Conservation (phyloP, 148 eudicot species). For the Suaeda aralocaspica region DNA sequence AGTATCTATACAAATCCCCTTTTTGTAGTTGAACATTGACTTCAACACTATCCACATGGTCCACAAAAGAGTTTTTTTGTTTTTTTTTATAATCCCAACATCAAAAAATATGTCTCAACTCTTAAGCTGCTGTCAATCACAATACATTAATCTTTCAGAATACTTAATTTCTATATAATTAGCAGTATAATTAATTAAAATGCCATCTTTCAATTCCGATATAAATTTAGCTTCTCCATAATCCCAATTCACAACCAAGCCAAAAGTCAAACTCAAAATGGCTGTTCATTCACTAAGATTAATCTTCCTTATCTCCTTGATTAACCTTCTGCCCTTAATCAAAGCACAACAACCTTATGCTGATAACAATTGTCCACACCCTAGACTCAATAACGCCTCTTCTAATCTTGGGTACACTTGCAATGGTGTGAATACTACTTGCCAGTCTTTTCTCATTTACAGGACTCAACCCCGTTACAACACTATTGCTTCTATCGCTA, state of each 20-base stretch:
- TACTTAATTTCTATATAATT: neutral
- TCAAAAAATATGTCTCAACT: too few species aligned
- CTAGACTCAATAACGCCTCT: conserved; percentile 25
- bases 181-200: too few species aligned
- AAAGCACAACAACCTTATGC: conserved; percentile 66
- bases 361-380: conserved; percentile 34
- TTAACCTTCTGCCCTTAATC: conserved; percentile 19
- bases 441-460: conserved; percentile 71
- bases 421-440: conserved; percentile 54
- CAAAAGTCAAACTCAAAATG: too few species aligned
- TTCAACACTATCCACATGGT: too few species aligned
- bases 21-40: too few species aligned
- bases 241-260: too few species aligned
- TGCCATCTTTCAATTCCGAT: too few species aligned
- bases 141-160: neutral
- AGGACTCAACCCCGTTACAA: conserved; percentile 46
- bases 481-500: conserved; percentile 54
- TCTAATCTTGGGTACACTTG: conserved; percentile 63
- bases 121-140: neutral
- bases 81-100: too few species aligned
- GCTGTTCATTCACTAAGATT: too few species aligned
- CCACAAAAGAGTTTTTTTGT: too few species aligned
- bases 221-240: too few species aligned
- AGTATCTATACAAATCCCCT: too few species aligned
- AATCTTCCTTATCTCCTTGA: conserved; percentile 21